Percentiles rank a stretch among this genome's conserved stretches.
phyloP scores from a whole-genome alignment of 148 eudicot species.

The Camellia granthamiana region DNA sequence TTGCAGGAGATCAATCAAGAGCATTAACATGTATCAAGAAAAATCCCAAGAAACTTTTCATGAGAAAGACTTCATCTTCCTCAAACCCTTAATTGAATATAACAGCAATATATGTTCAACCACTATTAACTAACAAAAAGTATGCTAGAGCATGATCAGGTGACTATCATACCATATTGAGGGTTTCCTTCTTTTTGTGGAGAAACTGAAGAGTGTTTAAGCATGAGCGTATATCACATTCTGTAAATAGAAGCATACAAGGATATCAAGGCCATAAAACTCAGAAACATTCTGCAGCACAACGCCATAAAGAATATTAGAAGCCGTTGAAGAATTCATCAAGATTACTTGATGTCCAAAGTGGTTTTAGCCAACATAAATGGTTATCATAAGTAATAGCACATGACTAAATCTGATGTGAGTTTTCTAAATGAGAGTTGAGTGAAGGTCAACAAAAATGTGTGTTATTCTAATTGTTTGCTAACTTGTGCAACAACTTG shows the following conservation, averaged over 20 bases:
- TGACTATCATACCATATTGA: constrained; percentile 60
- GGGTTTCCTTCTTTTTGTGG: constrained; percentile 50
- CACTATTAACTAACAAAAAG: not conserved
- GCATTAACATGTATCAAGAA: not conserved
- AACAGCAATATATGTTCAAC: not conserved
- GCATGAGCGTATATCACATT: constrained; percentile 92
- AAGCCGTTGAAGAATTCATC: too few relatives aligned
- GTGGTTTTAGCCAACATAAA: too few relatives aligned
- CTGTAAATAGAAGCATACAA: constrained; percentile 32
- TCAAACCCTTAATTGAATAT: not conserved
- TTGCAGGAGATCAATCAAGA: constrained; percentile 5
- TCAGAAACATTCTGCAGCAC: not conserved
- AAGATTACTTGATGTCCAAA: too few relatives aligned
- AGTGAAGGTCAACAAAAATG: too few relatives aligned
- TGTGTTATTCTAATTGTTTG: too few relatives aligned
- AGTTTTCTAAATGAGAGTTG: too few relatives aligned
- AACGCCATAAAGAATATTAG: too few relatives aligned
- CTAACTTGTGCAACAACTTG: too few relatives aligned
- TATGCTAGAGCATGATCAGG: constrained; percentile 1
- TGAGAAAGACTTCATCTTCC: constrained; percentile 1
- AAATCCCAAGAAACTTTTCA: constrained; percentile 4
- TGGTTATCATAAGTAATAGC: too few relatives aligned
- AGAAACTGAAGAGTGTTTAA: constrained; percentile 97
- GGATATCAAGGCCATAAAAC: constrained; percentile 16
- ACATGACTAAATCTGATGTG: not conserved